Base-by-base conservation (phyloP, 2,329 filamentous ascomycete genomes). In the Elsinoe batatas region DNA sequence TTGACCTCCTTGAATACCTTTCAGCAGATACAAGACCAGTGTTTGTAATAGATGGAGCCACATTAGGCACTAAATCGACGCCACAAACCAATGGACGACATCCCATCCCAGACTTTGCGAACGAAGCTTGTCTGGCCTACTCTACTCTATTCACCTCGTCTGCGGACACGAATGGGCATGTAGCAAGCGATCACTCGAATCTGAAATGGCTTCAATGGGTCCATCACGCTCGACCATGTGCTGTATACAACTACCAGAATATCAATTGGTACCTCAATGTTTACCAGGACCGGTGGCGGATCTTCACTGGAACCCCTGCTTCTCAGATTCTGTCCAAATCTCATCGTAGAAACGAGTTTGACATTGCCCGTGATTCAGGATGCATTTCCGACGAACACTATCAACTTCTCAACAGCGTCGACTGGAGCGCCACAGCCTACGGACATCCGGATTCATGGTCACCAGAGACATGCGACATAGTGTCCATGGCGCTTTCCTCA, bases 401-500 rank as follows among this genome's bases (percentile, higher is more conserved):
- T 12, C 13, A 26, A 10, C 42, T 53, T 3, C 15, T 58, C n/a
- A 56, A 33, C 17, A 33, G 22, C 30, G 37, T 58, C 35, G 32
- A 46, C 26, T 58, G 57, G 57, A 43, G 33, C 18, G 12, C 30
- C 5, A 58, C 57, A 10, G 30, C 53, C 8, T 56, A 47, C 12
- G 54, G 49, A 18, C 36, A 54, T 13, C 56, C 51, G 7, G 47
- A 56, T n/a, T 22, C 38, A 35, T 58, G 57, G 57, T 32, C 38
- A n/a, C 12, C 50, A 18, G 57, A 58, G 20, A 10, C 56, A 12
- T 35, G 54, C 18, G 30, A 56, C 15, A 35, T 47, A 0, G 42
- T 53, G 2, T 32, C 57, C 11, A 26, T 56, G n/a, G 33, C 47
- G 26, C 50, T 58, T 37, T 32, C 36, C 20, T 53, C 22, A 33